phyloP scores from a whole-genome alignment of 179 eudicot species.

The Patellifolia procumbens region DNA sequence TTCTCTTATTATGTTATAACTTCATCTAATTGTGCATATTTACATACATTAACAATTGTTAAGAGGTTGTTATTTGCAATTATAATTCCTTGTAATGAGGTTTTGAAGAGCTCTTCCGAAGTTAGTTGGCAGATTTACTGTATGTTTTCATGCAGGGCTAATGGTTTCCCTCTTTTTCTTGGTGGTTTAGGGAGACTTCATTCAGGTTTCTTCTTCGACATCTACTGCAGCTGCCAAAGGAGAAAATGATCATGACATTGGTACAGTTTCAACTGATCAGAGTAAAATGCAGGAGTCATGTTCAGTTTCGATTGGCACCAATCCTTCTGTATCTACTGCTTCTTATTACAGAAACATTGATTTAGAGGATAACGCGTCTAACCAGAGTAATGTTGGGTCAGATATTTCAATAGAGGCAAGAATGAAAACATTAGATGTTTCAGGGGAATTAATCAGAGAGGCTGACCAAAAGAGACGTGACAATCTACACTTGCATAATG shows the following conservation, averaged over 20 bases:
- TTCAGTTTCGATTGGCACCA: constrained; percentile 18
- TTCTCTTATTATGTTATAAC: not conserved
- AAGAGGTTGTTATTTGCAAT: too few species aligned
- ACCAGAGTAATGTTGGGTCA: constrained; percentile 28
- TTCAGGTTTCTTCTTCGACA: constrained; percentile 12
- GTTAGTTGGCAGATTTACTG: not conserved
- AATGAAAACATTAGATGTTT: constrained; percentile 37
- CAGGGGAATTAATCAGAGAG: constrained; percentile 27
- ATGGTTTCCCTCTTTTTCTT: constrained; percentile 20
- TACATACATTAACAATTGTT: not conserved
- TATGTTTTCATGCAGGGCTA: constrained; percentile 10
- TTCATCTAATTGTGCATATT: not conserved
- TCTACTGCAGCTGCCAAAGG: constrained; percentile 21
- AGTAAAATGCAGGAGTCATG: constrained; percentile 26
- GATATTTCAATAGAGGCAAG: constrained; percentile 37
- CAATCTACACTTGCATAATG: constrained; percentile 21
- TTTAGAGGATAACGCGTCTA: constrained; percentile 32
- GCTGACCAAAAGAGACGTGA: constrained; percentile 29
- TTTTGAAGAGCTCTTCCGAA: constrained; percentile 1
- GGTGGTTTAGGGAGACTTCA: constrained; percentile 26
- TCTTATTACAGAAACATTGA: constrained; percentile 22
- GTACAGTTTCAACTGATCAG: constrained; percentile 25
- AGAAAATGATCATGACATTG: constrained; percentile 26
- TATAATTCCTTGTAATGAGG: too few species aligned
- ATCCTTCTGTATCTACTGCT: constrained; percentile 18